Conservation (phyloP, 2,329 filamentous ascomycete species). For the Stagonosporopsis rhizophila region DNA sequence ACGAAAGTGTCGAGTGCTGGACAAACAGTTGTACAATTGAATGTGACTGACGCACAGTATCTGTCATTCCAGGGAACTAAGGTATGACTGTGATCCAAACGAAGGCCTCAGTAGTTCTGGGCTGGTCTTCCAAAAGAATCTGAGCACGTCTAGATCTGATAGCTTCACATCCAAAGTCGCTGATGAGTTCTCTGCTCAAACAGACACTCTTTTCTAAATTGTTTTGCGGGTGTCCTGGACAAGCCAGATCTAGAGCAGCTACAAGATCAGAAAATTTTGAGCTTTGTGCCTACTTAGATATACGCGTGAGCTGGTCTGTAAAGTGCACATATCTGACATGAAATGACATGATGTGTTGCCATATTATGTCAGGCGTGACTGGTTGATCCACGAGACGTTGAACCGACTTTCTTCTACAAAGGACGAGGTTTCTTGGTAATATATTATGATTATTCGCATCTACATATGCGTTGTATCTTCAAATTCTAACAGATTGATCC, state of each 20-base stretch:
- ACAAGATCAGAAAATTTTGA: too few species aligned
- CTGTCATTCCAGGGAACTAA: constrained; percentile 9
- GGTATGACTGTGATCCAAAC: neutral
- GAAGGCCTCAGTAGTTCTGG: neutral
- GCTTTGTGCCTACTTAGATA: too few species aligned
- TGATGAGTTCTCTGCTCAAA: too few species aligned
- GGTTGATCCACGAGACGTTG: neutral
- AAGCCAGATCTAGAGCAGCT: too few species aligned
- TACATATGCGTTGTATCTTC: neutral
- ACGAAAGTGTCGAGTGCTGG: neutral
- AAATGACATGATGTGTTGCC: too few species aligned
- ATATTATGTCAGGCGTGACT: too few species aligned
- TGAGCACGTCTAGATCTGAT: neutral
- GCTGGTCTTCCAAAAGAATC: neutral
- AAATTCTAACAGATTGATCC: neutral
- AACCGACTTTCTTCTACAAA: neutral
- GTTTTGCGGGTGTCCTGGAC: too few species aligned
- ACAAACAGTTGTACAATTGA: neutral
- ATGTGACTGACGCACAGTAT: constrained; percentile 11
- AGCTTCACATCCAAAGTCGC: too few species aligned
- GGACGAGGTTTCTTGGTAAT: neutral
- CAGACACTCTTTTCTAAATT: too few species aligned
- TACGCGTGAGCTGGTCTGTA: too few species aligned
- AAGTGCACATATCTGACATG: too few species aligned
- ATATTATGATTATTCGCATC: neutral